Conservation (phyloP, 2,329 filamentous ascomycete genomes). For the Penicillium sp. region DNA sequence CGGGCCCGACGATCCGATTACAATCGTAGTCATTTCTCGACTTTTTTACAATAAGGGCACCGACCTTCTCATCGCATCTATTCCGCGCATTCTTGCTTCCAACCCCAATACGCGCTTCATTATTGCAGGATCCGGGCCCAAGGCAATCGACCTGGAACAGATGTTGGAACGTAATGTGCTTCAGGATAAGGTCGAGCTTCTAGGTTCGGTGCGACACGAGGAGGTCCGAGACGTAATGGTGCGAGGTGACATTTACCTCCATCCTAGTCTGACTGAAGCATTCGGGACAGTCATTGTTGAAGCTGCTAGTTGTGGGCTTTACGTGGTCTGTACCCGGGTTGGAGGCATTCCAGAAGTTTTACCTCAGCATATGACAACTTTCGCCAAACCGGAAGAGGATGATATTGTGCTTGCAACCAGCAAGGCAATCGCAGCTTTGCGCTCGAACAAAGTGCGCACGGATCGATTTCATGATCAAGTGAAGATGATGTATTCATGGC, state of each 20-base stretch:
- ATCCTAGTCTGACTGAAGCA: slow-evolving; percentile 91
- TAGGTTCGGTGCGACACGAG: slow-evolving; percentile 90
- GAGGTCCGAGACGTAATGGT: slow-evolving; percentile 98
- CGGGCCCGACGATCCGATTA: slow-evolving; percentile 81
- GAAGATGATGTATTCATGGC: slow-evolving; percentile 98
- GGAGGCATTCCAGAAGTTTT: slow-evolving; percentile 96
- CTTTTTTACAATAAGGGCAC: slow-evolving; percentile 99
- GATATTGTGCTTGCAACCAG: slow-evolving; percentile 88
- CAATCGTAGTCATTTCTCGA: slow-evolving; percentile 93
- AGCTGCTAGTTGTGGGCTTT: slow-evolving; percentile 90
- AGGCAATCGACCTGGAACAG: slow-evolving; percentile 95
- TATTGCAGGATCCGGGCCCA: slow-evolving; percentile 91
- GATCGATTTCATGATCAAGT: slow-evolving; percentile 96
- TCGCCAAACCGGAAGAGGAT: slow-evolving; percentile 94
- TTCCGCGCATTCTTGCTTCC: slow-evolving; percentile 83
- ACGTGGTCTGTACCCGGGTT: slow-evolving; percentile 94
- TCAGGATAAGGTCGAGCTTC: slow-evolving; percentile 87
- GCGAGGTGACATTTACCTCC: slow-evolving; percentile 90
- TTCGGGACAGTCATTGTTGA: slow-evolving; percentile 98
- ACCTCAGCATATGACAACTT: slow-evolving; percentile 94
- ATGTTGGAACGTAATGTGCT: slow-evolving; percentile 95
- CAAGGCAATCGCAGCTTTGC: slow-evolving; percentile 79
- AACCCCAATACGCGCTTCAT: slow-evolving; percentile 95
- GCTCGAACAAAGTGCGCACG: slow-evolving; percentile 81
- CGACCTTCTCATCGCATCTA: slow-evolving; percentile 91